Conservation (phyloP, 257 asterid genomes). For the Rubia yunnanensis region DNA sequence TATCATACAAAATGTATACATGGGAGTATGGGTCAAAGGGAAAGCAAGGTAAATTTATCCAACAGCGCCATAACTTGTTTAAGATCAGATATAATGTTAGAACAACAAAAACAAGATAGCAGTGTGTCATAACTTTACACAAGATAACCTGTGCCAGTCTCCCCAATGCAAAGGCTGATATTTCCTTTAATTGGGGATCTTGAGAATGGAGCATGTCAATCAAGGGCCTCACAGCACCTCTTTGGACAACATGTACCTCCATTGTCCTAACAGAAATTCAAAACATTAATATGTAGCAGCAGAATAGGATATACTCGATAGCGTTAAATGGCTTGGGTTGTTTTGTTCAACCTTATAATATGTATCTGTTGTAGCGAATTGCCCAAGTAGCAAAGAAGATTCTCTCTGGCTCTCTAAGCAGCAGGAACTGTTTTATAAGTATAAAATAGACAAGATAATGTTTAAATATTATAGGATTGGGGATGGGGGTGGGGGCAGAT, state of each 20-base stretch:
- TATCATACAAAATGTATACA: neutral
- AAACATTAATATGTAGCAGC: neutral
- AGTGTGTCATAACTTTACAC: constrained; percentile 2
- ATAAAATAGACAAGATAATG: constrained; percentile 11
- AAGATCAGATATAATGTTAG: neutral
- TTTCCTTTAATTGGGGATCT: constrained; percentile 91
- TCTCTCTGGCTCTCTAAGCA: constrained; percentile 99
- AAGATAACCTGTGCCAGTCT: constrained; percentile 87
- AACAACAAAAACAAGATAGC: neutral
- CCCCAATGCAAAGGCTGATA: constrained; percentile 98
- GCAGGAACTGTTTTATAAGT: constrained; percentile 54
- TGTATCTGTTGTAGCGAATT: constrained; percentile 97
- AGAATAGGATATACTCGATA: neutral
- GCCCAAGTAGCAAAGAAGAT: constrained; percentile 98
- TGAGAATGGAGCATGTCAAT: constrained; percentile 91
- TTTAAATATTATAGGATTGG: constrained; percentile 7
- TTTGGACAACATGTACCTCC: constrained; percentile 94
- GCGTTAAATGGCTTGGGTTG: neutral
- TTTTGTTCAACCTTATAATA: constrained; percentile 86
- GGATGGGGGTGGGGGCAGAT: too few relatives aligned
- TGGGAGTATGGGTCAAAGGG: neutral
- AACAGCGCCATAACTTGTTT: neutral
- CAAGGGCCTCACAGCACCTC: constrained; percentile 96
- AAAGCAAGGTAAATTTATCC: neutral
- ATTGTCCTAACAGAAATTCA: constrained; percentile 5